phyloP scores from a whole-genome alignment of 2,329 filamentous ascomycete genomes.

The Aureobasidium subglaciale region DNA sequence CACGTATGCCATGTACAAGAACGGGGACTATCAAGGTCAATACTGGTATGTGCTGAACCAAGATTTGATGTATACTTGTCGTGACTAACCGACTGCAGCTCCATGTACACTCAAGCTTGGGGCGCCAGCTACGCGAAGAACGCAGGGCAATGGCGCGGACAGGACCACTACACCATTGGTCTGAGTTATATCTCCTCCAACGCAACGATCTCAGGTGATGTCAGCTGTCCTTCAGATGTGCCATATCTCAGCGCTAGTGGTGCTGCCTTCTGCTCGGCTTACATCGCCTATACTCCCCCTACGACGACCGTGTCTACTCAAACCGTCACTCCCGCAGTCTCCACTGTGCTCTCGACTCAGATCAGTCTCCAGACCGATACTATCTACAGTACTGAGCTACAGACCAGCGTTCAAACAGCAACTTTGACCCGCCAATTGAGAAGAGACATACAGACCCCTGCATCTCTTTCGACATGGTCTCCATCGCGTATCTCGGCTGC shows the following conservation, averaged over 20 bases:
- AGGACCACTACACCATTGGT: neutral
- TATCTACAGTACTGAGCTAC: neutral
- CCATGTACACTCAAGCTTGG: neutral
- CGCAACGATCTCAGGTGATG: neutral
- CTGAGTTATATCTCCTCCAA: neutral
- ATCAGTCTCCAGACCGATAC: neutral
- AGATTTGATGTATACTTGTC: too few relatives aligned
- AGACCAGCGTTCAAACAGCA: neutral
- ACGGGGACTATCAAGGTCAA: neutral
- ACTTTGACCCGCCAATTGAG: neutral
- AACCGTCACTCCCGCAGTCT: neutral
- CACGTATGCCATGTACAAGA: neutral
- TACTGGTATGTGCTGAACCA: neutral
- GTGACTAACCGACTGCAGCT: neutral
- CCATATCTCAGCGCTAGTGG: neutral
- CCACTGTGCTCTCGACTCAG: neutral
- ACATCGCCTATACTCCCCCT: neutral
- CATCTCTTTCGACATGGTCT: neutral
- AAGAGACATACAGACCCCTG: conserved; percentile 3
- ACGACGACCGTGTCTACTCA: neutral
- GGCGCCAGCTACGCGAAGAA: neutral
- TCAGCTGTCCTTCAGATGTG: neutral
- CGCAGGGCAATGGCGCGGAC: neutral
- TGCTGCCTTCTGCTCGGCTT: neutral
- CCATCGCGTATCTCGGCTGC: conserved; percentile 11